Percentiles rank a stretch among this genome's conserved stretches.
Conservation (phyloP, 2,329 filamentous ascomycete genomes). For the Ceratocystis variospora region DNA sequence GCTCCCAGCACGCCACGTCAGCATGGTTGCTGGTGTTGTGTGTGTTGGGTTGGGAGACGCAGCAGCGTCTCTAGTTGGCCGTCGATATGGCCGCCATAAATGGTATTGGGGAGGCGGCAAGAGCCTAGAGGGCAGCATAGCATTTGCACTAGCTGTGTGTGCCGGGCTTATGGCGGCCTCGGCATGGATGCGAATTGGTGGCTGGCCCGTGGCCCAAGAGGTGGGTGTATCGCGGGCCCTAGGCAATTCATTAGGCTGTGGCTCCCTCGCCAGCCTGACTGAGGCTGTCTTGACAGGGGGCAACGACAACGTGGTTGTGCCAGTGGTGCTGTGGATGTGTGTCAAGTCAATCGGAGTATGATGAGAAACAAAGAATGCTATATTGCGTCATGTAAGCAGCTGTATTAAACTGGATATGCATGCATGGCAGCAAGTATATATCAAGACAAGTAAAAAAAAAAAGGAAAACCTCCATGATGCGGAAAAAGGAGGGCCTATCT, state of each 20-base stretch:
- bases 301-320: slow-evolving; percentile 97
- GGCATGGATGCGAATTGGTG: slow-evolving; percentile 61
- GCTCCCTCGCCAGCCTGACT: slow-evolving; percentile 70
- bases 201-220: slow-evolving; percentile 59
- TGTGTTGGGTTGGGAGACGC: slow-evolving; percentile 94
- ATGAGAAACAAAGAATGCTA: slow-evolving; percentile 3
- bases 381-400: neutral
- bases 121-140: slow-evolving; percentile 73
- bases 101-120: slow-evolving; percentile 97
- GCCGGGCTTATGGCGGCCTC: slow-evolving; percentile 56
- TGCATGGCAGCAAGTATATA: slow-evolving; percentile 11
- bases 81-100: slow-evolving; percentile 72
- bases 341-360: slow-evolving; percentile 61
- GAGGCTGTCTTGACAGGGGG: slow-evolving; percentile 92
- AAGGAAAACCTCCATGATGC: no score
- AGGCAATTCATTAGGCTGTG: slow-evolving; percentile 52
- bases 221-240: slow-evolving; percentile 33
- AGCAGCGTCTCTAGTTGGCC: slow-evolving; percentile 76
- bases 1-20: slow-evolving; percentile 56
- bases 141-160: slow-evolving; percentile 71
- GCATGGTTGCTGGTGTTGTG: slow-evolving; percentile 83
- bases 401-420: neutral
- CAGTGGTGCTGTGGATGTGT: slow-evolving; percentile 81
- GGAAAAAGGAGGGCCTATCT: no score
- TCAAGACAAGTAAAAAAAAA: neutral